These are phyloP conservation scores for Gleditsia sinensis DNA, from an alignment of 306 rosid genomes.

Conservation along the genomic window DNA sequence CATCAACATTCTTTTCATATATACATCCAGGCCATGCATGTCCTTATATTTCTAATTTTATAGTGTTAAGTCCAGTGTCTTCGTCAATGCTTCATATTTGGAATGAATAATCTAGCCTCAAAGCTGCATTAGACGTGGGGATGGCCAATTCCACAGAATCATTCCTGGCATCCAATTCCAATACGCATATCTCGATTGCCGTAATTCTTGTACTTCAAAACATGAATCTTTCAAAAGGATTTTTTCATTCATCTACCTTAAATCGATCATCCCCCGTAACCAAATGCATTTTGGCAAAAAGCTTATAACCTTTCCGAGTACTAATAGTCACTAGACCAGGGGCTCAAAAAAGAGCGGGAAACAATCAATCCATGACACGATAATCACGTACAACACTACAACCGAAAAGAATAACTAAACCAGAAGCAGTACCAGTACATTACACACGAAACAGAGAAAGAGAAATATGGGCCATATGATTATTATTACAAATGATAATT, in stretches of 20 bases:
- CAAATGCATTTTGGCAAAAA: not conserved
- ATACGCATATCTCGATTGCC: too few species aligned
- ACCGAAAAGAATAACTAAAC: not conserved
- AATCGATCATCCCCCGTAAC: not conserved
- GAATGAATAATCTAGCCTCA: not conserved
- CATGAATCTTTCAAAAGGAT: not conserved
- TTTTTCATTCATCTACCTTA: not conserved
- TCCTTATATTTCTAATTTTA: not conserved
- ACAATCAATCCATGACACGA: not conserved
- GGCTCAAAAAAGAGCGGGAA: slow-evolving; percentile 15
- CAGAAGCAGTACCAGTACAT: slow-evolving; percentile 20
- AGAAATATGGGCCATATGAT: not conserved
- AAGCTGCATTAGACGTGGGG: not conserved
- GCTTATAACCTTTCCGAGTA: not conserved
- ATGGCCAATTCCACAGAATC: not conserved
- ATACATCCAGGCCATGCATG: not conserved
- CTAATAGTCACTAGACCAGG: not conserved
- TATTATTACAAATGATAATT: not conserved
- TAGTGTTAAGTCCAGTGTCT: not conserved
- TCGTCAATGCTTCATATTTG: not conserved
- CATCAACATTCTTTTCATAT: not conserved
- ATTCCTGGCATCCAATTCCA: not conserved
- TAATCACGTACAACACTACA: not conserved
- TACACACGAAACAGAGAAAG: slow-evolving; percentile 4
- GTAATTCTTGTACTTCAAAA: too few species aligned